These are phyloP conservation scores for Nakaseomyces sp. DNA, from an alignment of 1,139 yeast species.

Conservation along the genomic window DNA sequence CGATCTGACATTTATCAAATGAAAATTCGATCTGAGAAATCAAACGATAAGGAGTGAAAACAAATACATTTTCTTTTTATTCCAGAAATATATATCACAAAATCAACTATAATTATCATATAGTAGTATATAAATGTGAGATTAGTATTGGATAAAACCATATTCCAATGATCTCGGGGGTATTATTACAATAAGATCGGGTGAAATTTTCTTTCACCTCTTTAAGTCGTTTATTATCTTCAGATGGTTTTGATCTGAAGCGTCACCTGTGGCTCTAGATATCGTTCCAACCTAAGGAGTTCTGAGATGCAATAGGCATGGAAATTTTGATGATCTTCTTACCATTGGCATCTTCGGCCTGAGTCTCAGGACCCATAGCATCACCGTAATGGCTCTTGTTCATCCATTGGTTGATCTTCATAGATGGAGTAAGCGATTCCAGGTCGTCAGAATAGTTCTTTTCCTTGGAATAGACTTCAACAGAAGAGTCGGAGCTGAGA, in stretches of 20 bases:
- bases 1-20: background rate
- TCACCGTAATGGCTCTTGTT: constrained; percentile 20
- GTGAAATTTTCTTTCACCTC: no score
- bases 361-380: constrained; percentile 12
- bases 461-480: constrained; percentile 16
- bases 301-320: constrained; percentile 41
- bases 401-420: constrained; percentile 27
- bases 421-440: constrained; percentile 20
- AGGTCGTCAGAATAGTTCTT: constrained; percentile 13
- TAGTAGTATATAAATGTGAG: background rate
- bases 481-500: constrained; percentile 27
- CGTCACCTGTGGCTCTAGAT: constrained; percentile 16
- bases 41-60: background rate
- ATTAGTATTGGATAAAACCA: no score
- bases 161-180: background rate
- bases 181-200: background rate
- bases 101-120: background rate
- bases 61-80: background rate
- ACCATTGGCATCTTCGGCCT: constrained; percentile 11
- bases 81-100: background rate
- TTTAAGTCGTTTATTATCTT: no score
- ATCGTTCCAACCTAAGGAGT: constrained; percentile 41
- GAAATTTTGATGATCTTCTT: constrained; percentile 32
- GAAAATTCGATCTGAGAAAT: background rate
- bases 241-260: background rate